Percentiles rank a stretch among this genome's conserved stretches.
Conservation (phyloP, 768 basidiomycete genomes). For the Boletus tylopilopsis region DNA sequence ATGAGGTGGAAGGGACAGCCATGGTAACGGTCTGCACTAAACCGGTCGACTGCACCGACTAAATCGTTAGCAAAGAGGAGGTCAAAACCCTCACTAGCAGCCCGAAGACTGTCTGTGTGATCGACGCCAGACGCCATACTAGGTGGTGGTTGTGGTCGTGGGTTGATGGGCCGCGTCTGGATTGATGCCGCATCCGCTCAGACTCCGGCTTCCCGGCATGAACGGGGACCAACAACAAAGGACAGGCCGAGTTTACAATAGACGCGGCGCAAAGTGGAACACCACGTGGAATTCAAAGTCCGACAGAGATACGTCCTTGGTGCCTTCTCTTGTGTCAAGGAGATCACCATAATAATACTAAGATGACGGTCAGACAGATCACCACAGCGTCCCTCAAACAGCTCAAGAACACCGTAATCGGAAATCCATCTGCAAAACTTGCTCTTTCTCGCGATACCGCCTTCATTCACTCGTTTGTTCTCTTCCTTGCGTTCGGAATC, state of each 20-base stretch:
- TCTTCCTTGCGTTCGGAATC: neutral
- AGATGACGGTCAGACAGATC: conserved; percentile 30
- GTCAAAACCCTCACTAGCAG: conserved; percentile 59
- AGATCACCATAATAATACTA: no score
- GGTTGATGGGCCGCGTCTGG: neutral
- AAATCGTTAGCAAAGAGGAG: conserved; percentile 68
- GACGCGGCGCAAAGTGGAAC: no score
- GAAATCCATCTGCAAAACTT: conserved; percentile 71
- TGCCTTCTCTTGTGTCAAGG: no score
- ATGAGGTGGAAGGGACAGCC: conserved; percentile 73
- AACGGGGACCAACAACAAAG: no score
- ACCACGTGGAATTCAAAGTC: no score
- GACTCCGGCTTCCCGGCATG: neutral
- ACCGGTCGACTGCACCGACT: conserved; percentile 46
- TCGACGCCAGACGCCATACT: conserved; percentile 16
- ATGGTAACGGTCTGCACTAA: conserved; percentile 28
- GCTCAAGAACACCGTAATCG: conserved; percentile 74
- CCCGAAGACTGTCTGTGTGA: conserved; percentile 28
- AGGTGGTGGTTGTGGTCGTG: no score
- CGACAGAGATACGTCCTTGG: no score
- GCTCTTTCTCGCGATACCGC: conserved; percentile 51
- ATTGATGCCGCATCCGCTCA: no score
- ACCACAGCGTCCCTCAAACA: conserved; percentile 46
- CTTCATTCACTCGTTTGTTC: conserved; percentile 53
- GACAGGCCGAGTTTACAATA: no score